A percentile compares a stretch with the other conserved stretches of the same genome.
These are phyloP conservation scores for Pleurotus eryngii DNA, from an alignment of 768 basidiomycete species.

Conservation along the genomic window DNA sequence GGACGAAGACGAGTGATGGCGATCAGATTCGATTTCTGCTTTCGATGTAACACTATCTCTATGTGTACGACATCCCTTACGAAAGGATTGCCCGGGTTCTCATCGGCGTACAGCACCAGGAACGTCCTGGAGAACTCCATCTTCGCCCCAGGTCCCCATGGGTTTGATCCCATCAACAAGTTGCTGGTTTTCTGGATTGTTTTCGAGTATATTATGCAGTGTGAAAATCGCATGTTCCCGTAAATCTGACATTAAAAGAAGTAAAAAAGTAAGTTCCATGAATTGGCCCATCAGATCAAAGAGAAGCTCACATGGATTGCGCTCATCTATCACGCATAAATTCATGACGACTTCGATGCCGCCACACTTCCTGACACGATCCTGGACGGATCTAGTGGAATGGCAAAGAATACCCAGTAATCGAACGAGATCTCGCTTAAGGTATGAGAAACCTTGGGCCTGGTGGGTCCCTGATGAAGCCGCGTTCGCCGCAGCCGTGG, in stretches of 20 bases:
- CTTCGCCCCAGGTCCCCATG: slow-evolving; percentile 52
- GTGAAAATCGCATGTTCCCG: slow-evolving; percentile 91
- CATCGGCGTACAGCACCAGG: slow-evolving; percentile 30
- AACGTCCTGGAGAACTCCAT: slow-evolving; percentile 46
- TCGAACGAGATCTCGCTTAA: slow-evolving; percentile 89
- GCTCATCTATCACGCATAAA: slow-evolving; percentile 85
- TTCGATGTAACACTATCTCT: slow-evolving; percentile 1
- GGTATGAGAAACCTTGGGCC: slow-evolving; percentile 67
- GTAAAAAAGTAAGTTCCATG: slow-evolving; percentile 1
- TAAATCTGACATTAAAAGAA: slow-evolving; percentile 50
- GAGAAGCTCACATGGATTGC: slow-evolving; percentile 72
- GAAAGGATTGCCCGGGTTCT: slow-evolving; percentile 9
- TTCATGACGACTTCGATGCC: slow-evolving; percentile 85
- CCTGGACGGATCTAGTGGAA: slow-evolving; percentile 63
- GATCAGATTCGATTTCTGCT: slow-evolving; percentile 7
- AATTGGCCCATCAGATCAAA: slow-evolving; percentile 10
- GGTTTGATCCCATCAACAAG: slow-evolving; percentile 74
- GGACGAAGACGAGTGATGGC: slow-evolving; percentile 39
- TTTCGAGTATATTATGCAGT: slow-evolving; percentile 71
- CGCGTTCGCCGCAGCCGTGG: slow-evolving; percentile 16
- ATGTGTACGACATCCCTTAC: slow-evolving; percentile 4
- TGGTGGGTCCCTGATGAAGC: slow-evolving; percentile 29
- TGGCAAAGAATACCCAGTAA: slow-evolving; percentile 78
- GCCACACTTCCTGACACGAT: slow-evolving; percentile 63
- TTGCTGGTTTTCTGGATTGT: slow-evolving; percentile 77